Base-by-base conservation (phyloP, 768 basidiomycete genomes). In the Tylopilus felleus region DNA sequence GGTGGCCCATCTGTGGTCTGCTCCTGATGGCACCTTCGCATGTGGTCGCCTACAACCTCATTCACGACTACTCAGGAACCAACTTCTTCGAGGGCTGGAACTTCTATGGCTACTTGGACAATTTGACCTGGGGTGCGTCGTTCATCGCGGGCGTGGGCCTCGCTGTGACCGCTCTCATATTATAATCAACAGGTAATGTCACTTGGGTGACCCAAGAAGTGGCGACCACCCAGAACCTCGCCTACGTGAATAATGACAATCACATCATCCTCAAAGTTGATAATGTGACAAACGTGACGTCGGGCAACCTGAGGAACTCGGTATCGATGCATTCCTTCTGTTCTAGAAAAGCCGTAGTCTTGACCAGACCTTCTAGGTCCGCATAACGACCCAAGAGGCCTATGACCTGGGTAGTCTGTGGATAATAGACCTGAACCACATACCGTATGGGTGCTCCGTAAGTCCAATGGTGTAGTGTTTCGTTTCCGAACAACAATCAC, bases 201-300 rank as follows among this genome's bases (percentile, higher is more conserved):
- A 80, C 80, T 39, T 89, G 79, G 74, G 72, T 84, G 17, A 76
- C 78, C 59, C 64, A 73, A 49, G 67, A 73, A 2, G 71, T 73
- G 21, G 85, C 85, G 1, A 67, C 70, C 12, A 65, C 73, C 8
- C 73, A 80, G 55, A 62, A 74, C 1, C 73, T 91, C 19, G 81
- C 83, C 5, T 88, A 79, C 60, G 66, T 88, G 58, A 84, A 86
- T 57, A 61, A 61, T 40, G 76, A 76, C 1, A 83, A 86, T 8
- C 81, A 85, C 51, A 85, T 83, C 6, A 77, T 93, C 56, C 73
- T 93, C 46, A 83, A 78, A 61, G 89, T 92, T 7, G 90, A 92
- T 74, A 89, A 90, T 63, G 69, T 71, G 8, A 82, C 81, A 12
- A 75, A 76, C 42, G 78, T 90, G 1, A 68, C 74, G 16, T 69